Evolutionary conservation across 2,329 filamentous ascomycete genomes (phyloP).

Genomic region (Blastomyces gilchristii): DNA sequence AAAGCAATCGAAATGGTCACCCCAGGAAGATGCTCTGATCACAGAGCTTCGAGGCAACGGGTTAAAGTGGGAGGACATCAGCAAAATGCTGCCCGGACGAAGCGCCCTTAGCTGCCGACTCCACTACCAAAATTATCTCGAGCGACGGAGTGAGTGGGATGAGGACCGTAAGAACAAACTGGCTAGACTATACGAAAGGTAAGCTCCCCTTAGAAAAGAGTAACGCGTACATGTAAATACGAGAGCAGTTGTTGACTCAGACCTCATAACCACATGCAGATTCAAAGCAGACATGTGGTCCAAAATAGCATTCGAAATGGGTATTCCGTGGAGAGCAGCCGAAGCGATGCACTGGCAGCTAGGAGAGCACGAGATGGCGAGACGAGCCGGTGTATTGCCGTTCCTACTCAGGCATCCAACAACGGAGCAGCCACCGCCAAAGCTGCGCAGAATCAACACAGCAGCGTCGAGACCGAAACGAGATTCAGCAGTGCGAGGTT

Average conservation of each 20-base stretch:
- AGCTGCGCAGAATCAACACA: slow-evolving; percentile 30
- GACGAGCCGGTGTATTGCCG: slow-evolving; percentile 58
- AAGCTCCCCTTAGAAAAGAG: slow-evolving; percentile 18
- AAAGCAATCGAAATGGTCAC: slow-evolving; percentile 93
- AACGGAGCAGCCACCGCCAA: slow-evolving; percentile 41
- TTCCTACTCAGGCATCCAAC: slow-evolving; percentile 59
- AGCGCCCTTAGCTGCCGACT: slow-evolving; percentile 90
- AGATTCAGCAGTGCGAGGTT: slow-evolving; percentile 26
- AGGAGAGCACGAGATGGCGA: slow-evolving; percentile 84
- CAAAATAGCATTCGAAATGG: slow-evolving; percentile 89
- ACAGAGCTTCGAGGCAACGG: slow-evolving; percentile 80
- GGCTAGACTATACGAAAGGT: slow-evolving; percentile 90
- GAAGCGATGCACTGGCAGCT: slow-evolving; percentile 99
- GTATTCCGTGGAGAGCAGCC: slow-evolving; percentile 85
- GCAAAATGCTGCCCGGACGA: slow-evolving; percentile 75
- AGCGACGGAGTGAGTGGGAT: slow-evolving; percentile 87
- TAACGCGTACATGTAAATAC: background rate
- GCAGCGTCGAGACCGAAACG: slow-evolving; percentile 32
- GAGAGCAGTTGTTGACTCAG: slow-evolving; percentile 46
- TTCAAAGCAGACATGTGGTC: slow-evolving; percentile 99
- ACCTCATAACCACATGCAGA: slow-evolving; percentile 38
- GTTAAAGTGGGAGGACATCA: slow-evolving; percentile 99
- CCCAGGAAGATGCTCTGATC: slow-evolving; percentile 80
- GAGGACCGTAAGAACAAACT: slow-evolving; percentile 97
- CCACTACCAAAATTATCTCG: slow-evolving; percentile 95